These are phyloP conservation scores for Brassica balearica DNA, from an alignment of 441 rosid species.

Conservation along the genomic window DNA sequence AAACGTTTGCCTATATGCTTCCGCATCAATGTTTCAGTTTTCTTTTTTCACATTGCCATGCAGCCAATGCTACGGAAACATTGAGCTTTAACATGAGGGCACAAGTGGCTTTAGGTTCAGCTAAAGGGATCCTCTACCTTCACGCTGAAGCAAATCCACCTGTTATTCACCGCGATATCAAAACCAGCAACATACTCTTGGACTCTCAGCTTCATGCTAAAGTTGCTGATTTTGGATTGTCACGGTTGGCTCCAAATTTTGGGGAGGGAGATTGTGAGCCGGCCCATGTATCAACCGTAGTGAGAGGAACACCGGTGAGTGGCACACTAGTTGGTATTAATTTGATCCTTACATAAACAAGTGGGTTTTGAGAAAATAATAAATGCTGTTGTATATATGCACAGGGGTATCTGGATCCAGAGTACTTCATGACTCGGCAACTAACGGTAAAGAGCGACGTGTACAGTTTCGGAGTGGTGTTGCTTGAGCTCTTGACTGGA, in stretches of 20 bases:
- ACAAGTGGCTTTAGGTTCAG: conserved; percentile 72
- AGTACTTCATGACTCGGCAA: conserved; percentile 80
- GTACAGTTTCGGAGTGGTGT: conserved; percentile 87
- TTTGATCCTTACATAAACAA: not conserved
- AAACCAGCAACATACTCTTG: conserved; percentile 85
- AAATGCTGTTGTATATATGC: conserved; percentile 11
- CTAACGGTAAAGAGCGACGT: conserved; percentile 92
- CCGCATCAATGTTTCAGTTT: conserved; percentile 18
- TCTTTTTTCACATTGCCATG: conserved; percentile 22
- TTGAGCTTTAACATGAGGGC: conserved; percentile 64
- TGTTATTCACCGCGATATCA: conserved; percentile 86
- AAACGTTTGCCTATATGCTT: conserved; percentile 5
- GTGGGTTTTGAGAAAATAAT: conserved; percentile 12
- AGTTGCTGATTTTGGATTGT: conserved; percentile 93
- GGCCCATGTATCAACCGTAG: conserved; percentile 74
- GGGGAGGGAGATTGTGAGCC: conserved; percentile 68
- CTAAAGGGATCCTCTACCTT: conserved; percentile 89
- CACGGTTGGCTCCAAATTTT: conserved; percentile 75
- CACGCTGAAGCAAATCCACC: conserved; percentile 92
- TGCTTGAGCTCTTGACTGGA: conserved; percentile 84
- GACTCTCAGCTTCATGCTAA: conserved; percentile 71
- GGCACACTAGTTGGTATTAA: conserved; percentile 3
- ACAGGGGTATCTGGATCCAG: conserved; percentile 93
- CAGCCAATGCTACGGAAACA: conserved; percentile 56
- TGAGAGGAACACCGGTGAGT: conserved; percentile 92